phyloP scores from a whole-genome alignment of 306 rosid genomes.

The Astragalus glycyphyllos region DNA sequence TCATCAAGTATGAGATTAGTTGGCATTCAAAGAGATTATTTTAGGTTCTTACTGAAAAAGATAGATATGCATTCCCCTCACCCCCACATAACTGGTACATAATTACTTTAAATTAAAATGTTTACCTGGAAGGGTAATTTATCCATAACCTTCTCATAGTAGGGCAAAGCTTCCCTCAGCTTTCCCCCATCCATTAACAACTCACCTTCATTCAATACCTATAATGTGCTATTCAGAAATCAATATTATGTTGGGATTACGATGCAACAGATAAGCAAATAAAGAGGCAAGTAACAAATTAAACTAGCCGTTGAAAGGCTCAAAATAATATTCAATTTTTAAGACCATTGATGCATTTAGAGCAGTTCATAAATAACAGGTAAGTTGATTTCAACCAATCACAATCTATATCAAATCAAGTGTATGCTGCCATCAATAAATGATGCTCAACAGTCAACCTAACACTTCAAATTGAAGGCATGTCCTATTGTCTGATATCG shows the following conservation, averaged over 20 bases:
- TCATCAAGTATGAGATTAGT: conserved; percentile 19
- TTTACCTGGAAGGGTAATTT: conserved; percentile 74
- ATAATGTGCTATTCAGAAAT: conserved; percentile 14
- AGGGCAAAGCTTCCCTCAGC: conserved; percentile 73
- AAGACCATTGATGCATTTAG: neutral
- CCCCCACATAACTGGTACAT: neutral
- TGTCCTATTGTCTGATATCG: too few relatives aligned
- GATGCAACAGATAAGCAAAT: conserved; percentile 5
- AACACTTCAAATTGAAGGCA: too few relatives aligned
- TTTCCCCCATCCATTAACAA: conserved; percentile 71
- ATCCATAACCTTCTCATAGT: conserved; percentile 75
- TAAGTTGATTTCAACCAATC: conserved; percentile 12
- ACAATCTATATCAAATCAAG: conserved; percentile 27
- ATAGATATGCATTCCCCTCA: conserved; percentile 10
- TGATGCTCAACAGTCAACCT: too few relatives aligned
- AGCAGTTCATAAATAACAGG: conserved; percentile 23
- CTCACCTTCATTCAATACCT: conserved; percentile 82
- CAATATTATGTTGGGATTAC: conserved; percentile 13
- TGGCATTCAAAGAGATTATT: conserved; percentile 22
- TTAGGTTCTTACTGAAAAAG: conserved; percentile 14
- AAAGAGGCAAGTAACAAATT: conserved; percentile 24
- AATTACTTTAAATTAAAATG: conserved; percentile 26
- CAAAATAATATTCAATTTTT: conserved; percentile 3
- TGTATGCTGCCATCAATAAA: conserved; percentile 1
- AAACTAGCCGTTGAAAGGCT: neutral